Conservation (phyloP, 257 asterid genomes). For the Fraxinus excelsior region DNA sequence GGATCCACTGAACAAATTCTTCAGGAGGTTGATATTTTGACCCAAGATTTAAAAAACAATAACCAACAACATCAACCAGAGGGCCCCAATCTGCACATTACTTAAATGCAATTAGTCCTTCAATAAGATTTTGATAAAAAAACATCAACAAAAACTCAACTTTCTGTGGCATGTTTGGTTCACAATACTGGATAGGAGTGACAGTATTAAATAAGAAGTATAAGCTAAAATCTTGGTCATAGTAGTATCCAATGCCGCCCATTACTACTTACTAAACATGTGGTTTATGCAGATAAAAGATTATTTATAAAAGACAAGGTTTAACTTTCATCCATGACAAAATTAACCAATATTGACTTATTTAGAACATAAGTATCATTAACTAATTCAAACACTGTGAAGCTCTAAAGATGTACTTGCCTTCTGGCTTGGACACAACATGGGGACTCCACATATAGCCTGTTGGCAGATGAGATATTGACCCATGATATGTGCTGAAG, state of each 20-base stretch:
- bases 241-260: not conserved
- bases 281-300: not conserved
- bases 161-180: not conserved
- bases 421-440: slow-evolving; percentile 92
- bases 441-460: slow-evolving; percentile 99
- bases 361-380: not conserved
- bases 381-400: not conserved
- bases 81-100: slow-evolving; percentile 88
- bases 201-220: not conserved
- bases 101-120: slow-evolving; percentile 15
- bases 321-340: not conserved
- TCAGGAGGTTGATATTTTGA: slow-evolving; percentile 69
- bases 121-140: slow-evolving; percentile 12
- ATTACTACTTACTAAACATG: not conserved
- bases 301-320: not conserved
- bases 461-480: slow-evolving; percentile 95
- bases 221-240: not conserved
- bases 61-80: slow-evolving; percentile 91
- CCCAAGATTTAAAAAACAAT: slow-evolving; percentile 75
- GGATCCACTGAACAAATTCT: slow-evolving; percentile 74
- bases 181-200: not conserved
- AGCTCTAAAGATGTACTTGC: slow-evolving; percentile 37
- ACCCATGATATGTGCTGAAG: slow-evolving; percentile 91
- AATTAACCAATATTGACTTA: not conserved
- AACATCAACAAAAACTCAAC: not conserved